phyloP scores from a whole-genome alignment of 176 grass and related monocot species.

The Carex parvula region DNA sequence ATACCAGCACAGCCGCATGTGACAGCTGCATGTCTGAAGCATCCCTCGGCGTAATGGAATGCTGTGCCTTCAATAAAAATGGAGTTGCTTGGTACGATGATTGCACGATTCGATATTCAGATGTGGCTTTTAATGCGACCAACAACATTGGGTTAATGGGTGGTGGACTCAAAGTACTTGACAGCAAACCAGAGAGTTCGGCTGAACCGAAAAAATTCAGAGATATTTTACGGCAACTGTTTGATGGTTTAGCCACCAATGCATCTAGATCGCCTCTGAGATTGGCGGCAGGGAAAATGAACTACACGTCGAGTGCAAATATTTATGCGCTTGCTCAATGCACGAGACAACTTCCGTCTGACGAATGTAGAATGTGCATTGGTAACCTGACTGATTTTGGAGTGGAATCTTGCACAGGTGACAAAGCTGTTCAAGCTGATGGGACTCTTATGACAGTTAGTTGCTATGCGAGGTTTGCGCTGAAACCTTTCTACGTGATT shows the following conservation, averaged over 20 bases:
- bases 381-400: not conserved
- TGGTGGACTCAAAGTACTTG: not conserved
- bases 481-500: not conserved
- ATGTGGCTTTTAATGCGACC: slow-evolving; percentile 17
- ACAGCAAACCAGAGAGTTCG: slow-evolving; percentile 32
- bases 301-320: slow-evolving; percentile 14
- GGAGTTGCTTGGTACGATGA: slow-evolving; percentile 29
- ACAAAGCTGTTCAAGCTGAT: not conserved
- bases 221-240: not conserved
- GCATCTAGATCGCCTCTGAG: not conserved
- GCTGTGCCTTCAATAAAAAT: not conserved
- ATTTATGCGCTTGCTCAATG: slow-evolving; percentile 36
- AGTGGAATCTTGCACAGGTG: not conserved
- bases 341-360: slow-evolving; percentile 2
- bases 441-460: not conserved
- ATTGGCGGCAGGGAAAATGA: slow-evolving; percentile 12
- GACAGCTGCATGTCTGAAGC: slow-evolving; percentile 17
- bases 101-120: slow-evolving; percentile 32
- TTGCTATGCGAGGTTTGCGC: not conserved
- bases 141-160: not conserved
- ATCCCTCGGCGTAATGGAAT: not conserved
- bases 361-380: slow-evolving; percentile 35
- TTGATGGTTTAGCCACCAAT: slow-evolving; percentile 4
- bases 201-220: not conserved
- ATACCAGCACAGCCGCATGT: slow-evolving; percentile 16